Conservation (phyloP, 108 stramenopile species). For the Parietichytrium sp. region DNA sequence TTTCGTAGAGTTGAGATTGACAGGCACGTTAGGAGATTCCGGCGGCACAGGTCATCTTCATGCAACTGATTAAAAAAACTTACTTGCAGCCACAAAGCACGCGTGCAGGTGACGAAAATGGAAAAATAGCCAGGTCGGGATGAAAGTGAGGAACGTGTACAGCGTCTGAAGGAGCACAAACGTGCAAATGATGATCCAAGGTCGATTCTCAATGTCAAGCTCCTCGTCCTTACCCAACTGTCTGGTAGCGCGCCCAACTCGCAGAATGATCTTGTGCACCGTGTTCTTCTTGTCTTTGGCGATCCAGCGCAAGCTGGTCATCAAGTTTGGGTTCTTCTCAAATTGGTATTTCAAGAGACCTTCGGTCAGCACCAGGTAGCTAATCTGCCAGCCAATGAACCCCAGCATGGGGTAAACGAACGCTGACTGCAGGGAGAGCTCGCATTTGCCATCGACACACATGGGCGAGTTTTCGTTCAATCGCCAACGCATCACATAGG, state of each 20-base stretch:
- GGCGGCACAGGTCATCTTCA: too few species aligned
- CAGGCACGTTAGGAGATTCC: too few species aligned
- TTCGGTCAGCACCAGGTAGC: constrained; percentile 12
- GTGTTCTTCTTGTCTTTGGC: constrained; percentile 25
- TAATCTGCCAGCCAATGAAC: background rate
- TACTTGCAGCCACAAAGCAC: too few species aligned
- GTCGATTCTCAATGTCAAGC: background rate
- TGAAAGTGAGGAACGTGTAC: background rate
- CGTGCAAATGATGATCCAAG: background rate
- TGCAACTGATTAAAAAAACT: too few species aligned
- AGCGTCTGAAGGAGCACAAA: constrained; percentile 11
- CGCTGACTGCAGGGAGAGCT: background rate
- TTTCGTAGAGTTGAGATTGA: too few species aligned
- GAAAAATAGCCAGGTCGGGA: background rate
- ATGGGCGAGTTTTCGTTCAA: constrained; percentile 9
- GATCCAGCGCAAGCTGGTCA: constrained; percentile 37
- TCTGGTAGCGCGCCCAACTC: background rate
- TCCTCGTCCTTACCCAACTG: background rate
- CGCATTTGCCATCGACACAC: background rate
- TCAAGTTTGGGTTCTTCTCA: background rate
- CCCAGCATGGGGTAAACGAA: background rate
- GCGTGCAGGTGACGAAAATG: too few species aligned
- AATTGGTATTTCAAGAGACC: background rate
- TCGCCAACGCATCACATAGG: constrained; percentile 65
- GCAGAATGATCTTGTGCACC: background rate